Base-by-base conservation (phyloP, 441 rosid species). In the Omphalea diandra region DNA sequence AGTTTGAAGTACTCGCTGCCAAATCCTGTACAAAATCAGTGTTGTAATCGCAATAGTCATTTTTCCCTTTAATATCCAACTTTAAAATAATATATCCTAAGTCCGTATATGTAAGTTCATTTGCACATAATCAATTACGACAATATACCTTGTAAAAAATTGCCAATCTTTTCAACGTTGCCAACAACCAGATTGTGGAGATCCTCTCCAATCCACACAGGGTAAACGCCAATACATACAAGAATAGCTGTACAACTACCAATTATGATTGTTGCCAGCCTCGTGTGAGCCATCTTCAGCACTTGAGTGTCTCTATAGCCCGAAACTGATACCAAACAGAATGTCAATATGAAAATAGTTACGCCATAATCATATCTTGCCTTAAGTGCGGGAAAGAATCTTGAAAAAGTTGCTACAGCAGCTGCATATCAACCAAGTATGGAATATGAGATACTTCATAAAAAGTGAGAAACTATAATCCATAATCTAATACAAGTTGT, bases 171-270 rank as follows among this genome's bases (percentile, higher is more conserved):
- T 33, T 82, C 88, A 22, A 84, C 65, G 77, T 89, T 86, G 70
- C 63, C 67, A 60, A 83, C 81, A 32, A 82, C 71, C 5, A 81
- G 85, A 60, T 75, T 80, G 65, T 89, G 94, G 67, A 91, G 92
- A 61, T 89, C 96, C 68, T 83, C 73, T 24, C 97, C 96, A 18
- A 95, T 87, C 96, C 96, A 91, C 2, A 89, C 94, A 22, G 97
- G 97, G 33, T 72, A 89, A 35, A 91, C 62, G 10, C 81, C 59
- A 75, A 90, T 66, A 26, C 89, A 84, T 47, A 91, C 44, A 12
- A 88, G 40, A 6, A 88, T 47, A 49, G 90, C 80, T 63, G 80
- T 57, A 22, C 79, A 77, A 7, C 86, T 79, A 36, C 96, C 97
- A 32, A 91, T 82, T 49, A 86, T 40, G 41, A 91, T 74, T 22